Base-by-base conservation (phyloP, 805 yeast genomes). In the Kuraishia hungarica region DNA sequence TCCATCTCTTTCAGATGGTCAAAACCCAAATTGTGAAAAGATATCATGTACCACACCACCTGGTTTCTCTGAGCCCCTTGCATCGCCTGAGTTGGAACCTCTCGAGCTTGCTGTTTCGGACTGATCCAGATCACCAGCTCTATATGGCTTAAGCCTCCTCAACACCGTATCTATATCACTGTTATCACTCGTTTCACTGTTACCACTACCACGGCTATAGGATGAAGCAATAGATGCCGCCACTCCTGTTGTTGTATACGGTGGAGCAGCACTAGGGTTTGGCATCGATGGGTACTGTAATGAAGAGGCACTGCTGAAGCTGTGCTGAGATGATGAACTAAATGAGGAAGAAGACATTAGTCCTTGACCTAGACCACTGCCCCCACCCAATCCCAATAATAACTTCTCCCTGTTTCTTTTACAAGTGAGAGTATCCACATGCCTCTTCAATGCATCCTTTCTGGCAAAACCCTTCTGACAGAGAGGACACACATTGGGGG, bases 401-500 rank as follows among this genome's bases (percentile, higher is more conserved):
- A 79, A 58, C 64, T 83, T 79, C 55, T 81, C 84, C 47, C 89
- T 78, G 64, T 87, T 87, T 55, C 94, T 66, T 59, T 80, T 80
- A 71, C 96, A 87, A 0, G 94, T 87, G 58, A 84, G 70, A 0
- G 96, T 87, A 53, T 86, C 86, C 55, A 75, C 74, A 67, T 87
- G 96, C 60, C 96, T 74, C 65, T 87, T 87, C 61, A 87, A 72
- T 0, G 94, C 94, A 69, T 87, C 96, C 62, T 86, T 86, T 51
- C 96, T 72, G 1, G 94, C 93, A 75, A 87, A 87, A 0, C 94
- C 92, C 64, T 87, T 87, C 43, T 89, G 89, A 71, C 96, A 87
- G 19, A 75, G 70, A 5, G 84, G 81, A 68, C 96, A 87, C 51
- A 86, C 81, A 63, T 88, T 85, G 0, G 93, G 92, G 8, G 89